A percentile compares a stretch with the other conserved stretches of the same genome.
phyloP scores from a whole-genome alignment of 352 stramenopile genomes.

The Blastocystis hominis region DNA sequence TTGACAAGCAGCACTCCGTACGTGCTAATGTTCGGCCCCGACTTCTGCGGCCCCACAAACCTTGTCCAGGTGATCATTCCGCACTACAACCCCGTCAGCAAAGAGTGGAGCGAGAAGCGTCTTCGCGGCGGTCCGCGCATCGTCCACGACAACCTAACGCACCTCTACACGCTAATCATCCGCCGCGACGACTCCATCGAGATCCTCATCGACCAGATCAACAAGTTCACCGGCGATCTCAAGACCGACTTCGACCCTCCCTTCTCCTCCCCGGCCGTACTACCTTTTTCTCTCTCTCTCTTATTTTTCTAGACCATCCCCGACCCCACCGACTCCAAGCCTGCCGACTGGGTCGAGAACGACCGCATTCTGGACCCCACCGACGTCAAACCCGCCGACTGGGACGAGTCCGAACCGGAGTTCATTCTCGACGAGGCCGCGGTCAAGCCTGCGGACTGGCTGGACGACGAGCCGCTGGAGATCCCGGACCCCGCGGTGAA shows the following conservation, averaged over 20 bases:
- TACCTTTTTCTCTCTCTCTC: background rate
- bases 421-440: constrained; percentile 74
- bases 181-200: constrained; percentile 74
- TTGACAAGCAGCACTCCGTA: constrained; percentile 78
- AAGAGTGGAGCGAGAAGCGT: constrained; percentile 85
- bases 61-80: constrained; percentile 86
- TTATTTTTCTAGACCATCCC: constrained; percentile 68
- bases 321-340: constrained; percentile 79
- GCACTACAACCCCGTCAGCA: constrained; percentile 79
- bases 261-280: constrained; percentile 61
- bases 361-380: constrained; percentile 73
- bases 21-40: constrained; percentile 86
- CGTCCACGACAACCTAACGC: constrained; percentile 70
- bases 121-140: constrained; percentile 72
- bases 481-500: constrained; percentile 69
- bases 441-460: constrained; percentile 77
- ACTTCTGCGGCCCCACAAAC: constrained; percentile 82
- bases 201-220: constrained; percentile 78
- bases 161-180: constrained; percentile 82
- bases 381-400: constrained; percentile 77
- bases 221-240: constrained; percentile 72
- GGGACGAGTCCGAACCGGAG: constrained; percentile 78
- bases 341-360: constrained; percentile 79
- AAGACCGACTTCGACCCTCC: constrained; percentile 70
- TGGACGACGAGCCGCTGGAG: constrained; percentile 72